Evolutionary conservation across 306 rosid species (phyloP).

Genomic region (Vachellia collinsii): DNA sequence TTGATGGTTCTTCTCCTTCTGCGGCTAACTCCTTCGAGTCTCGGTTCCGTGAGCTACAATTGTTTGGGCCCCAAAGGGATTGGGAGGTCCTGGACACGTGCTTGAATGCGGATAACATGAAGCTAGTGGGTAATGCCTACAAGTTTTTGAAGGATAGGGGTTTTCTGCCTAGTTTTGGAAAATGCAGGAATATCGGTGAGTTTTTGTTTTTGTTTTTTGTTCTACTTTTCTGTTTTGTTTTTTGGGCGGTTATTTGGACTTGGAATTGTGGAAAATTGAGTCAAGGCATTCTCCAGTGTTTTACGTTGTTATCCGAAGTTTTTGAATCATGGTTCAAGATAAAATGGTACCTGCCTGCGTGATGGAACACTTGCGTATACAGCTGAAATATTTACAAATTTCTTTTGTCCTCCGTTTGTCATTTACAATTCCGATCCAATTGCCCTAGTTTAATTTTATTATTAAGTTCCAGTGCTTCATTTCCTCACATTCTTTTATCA

Average conservation of each 20-base stretch:
- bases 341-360: neutral
- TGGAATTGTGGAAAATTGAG: neutral
- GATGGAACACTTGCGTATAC: neutral
- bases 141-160: slow-evolving; percentile 75
- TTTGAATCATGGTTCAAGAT: neutral
- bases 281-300: too few relatives aligned
- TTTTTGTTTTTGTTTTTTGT: neutral
- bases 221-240: neutral
- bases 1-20: slow-evolving; percentile 37
- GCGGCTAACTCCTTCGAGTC: slow-evolving; percentile 45
- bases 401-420: neutral
- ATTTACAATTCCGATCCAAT: neutral
- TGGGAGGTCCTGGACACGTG: slow-evolving; percentile 95
- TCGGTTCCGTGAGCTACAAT: slow-evolving; percentile 55
- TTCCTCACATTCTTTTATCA: neutral
- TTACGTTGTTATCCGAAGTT: neutral
- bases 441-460: neutral
- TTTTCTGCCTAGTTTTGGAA: slow-evolving; percentile 84
- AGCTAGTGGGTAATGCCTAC: slow-evolving; percentile 84
- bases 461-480: neutral
- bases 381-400: neutral
- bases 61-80: slow-evolving; percentile 75
- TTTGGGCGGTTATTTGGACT: neutral
- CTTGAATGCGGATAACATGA: slow-evolving; percentile 94
- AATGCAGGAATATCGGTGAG: slow-evolving; percentile 87